phyloP scores from a whole-genome alignment of 805 yeast species.

The Debaryomyces maramus region DNA sequence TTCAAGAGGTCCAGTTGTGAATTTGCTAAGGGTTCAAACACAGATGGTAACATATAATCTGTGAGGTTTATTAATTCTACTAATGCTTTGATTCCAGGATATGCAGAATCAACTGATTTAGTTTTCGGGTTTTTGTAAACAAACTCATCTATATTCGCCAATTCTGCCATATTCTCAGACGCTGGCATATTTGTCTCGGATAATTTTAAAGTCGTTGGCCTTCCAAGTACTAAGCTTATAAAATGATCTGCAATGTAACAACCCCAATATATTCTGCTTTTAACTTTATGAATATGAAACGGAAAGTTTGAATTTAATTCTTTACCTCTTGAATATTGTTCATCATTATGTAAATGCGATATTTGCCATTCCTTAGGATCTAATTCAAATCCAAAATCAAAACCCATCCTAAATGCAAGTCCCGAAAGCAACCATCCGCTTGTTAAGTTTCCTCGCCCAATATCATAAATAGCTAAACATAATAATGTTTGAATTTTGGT shows the following conservation, averaged over 20 bases:
- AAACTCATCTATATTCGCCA: conserved; percentile 12
- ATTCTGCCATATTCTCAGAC: conserved; percentile 11
- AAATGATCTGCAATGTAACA: conserved; percentile 13
- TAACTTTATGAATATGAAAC: conserved; percentile 7
- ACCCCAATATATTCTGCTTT: conserved; percentile 15
- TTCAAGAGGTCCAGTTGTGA: neutral
- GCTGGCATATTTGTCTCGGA: conserved; percentile 11
- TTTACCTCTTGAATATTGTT: neutral
- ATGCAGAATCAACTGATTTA: conserved; percentile 9
- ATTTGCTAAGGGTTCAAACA: conserved; percentile 5
- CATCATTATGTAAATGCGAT: neutral
- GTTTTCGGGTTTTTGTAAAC: conserved; percentile 9
- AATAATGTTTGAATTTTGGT: conserved; percentile 12
- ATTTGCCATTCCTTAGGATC: conserved; percentile 15
- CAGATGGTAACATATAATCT: conserved; percentile 9
- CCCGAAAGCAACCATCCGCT: conserved; percentile 17
- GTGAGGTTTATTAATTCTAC: conserved; percentile 7
- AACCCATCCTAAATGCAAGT: conserved; percentile 15
- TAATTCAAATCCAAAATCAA: conserved; percentile 14
- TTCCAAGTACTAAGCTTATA: conserved; percentile 11
- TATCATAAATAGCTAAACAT: conserved; percentile 13
- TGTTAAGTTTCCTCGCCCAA: conserved; percentile 14
- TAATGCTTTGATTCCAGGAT: conserved; percentile 9
- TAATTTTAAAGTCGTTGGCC: conserved; percentile 9
- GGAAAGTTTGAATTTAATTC: conserved; percentile 7